phyloP scores from a whole-genome alignment of 345 rosid species.

The Brassica cretica region DNA sequence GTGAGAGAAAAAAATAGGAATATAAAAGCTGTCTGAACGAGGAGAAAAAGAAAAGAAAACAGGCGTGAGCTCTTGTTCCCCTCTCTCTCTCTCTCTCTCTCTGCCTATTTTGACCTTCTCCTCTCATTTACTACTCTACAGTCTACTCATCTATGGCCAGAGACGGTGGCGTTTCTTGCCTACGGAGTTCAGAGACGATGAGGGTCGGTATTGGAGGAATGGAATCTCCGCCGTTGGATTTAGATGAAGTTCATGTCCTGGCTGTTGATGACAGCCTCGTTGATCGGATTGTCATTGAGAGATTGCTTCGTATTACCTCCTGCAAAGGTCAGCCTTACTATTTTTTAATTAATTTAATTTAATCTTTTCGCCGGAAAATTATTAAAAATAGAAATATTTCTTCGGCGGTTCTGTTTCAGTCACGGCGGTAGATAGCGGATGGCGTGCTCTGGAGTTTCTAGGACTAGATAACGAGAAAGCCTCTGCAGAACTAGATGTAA shows the following conservation, averaged over 20 bases:
- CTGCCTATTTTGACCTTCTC: not conserved
- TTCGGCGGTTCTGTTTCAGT: slow-evolving; percentile 48
- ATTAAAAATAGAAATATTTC: not conserved
- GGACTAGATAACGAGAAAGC: slow-evolving; percentile 69
- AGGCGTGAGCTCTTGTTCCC: slow-evolving; percentile 20
- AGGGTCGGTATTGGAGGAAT: slow-evolving; percentile 21
- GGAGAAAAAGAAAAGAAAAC: slow-evolving; percentile 15
- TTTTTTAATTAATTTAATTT: not conserved
- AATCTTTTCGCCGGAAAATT: not conserved
- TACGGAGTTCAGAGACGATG: slow-evolving; percentile 47
- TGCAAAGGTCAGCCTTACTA: slow-evolving; percentile 63
- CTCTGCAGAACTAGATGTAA: slow-evolving; percentile 45
- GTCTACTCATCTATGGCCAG: slow-evolving; percentile 46
- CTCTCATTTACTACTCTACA: not conserved
- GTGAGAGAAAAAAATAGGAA: slow-evolving; percentile 26
- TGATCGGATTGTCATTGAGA: slow-evolving; percentile 87
- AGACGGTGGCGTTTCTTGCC: slow-evolving; percentile 53
- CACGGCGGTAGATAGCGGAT: slow-evolving; percentile 90
- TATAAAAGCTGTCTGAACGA: slow-evolving; percentile 21
- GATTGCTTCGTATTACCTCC: slow-evolving; percentile 67
- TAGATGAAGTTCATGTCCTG: slow-evolving; percentile 73
- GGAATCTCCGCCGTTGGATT: slow-evolving; percentile 44
- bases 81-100: not conserved
- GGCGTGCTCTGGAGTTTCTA: slow-evolving; percentile 74
- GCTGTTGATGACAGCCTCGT: slow-evolving; percentile 92